Evolutionary conservation across 805 yeast genomes (phyloP), one percentile per base, ranked within the genome.

Genomic region (Yarrowia sp.): DNA sequence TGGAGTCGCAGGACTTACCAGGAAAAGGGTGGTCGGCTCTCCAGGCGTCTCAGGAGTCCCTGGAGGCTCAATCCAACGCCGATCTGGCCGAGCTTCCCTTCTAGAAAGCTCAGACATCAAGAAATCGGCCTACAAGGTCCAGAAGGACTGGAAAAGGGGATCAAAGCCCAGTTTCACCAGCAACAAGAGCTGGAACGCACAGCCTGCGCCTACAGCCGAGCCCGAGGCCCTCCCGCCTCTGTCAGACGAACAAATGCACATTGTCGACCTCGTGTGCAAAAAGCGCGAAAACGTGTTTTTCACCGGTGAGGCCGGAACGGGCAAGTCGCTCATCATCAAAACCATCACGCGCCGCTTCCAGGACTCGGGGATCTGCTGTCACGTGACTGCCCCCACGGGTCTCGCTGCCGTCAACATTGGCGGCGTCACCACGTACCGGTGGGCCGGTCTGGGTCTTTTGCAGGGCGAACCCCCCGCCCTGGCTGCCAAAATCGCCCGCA

Each of bases 271-370:
- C 52, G 94, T 86, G 0, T 75, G 84, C 56, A 76, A 80, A 35
- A 91, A 94, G 0, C 75, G 77, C 19, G 79, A 81, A 14, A 90
- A 88, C 70, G 79, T 95, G 12, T 95, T 95, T 75, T 95, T 90
- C 77, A 94, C 99, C 0, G 99, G 99, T 69, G 91, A 98, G 40
- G 99, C 99, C 0, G 99, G 99, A 74, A 95, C 99, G 0, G 99
- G 99, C 75, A 95, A 95, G 76, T 94, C 99, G 2, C 87, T 92
- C 8, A 80, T 95, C 22, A 80, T 94, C 68, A 83, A 85, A 67
- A 86, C 86, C 46, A 79, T 95, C 26, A 90, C 94, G 14, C 10
- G 75, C 78, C 16, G 79, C 80, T n/a, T 78, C 91, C 48, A 63
- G 69, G 36, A 76, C 76, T 42, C 70, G 72, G 1, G 79, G 82